These are phyloP conservation scores for Amanita brunnescens DNA, from an alignment of 768 basidiomycete species.

Conservation along the genomic window DNA sequence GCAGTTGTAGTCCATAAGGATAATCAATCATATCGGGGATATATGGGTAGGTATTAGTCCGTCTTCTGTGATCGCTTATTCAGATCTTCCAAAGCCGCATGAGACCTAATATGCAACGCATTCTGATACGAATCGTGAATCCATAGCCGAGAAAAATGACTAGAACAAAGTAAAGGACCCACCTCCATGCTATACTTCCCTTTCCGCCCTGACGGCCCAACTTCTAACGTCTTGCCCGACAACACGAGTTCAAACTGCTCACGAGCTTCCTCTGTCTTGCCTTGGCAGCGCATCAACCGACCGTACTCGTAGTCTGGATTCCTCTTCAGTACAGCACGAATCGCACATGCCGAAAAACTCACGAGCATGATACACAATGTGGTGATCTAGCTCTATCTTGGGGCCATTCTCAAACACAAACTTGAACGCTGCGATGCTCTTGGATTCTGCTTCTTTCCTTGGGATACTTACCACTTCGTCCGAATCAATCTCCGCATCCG, in stretches of 20 bases:
- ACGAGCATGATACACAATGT: constrained; percentile 85
- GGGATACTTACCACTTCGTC: constrained; percentile 25
- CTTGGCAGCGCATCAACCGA: constrained; percentile 63
- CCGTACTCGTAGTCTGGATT: constrained; percentile 79
- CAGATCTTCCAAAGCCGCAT: constrained; percentile 35
- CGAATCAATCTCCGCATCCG: constrained; percentile 46
- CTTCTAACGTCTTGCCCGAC: constrained; percentile 70
- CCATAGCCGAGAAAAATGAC: background rate
- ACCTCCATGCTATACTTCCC: constrained; percentile 80
- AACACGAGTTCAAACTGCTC: constrained; percentile 75
- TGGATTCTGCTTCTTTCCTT: constrained; percentile 43
- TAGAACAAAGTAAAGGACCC: constrained; percentile 13
- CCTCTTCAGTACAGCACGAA: background rate
- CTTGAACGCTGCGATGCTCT: constrained; percentile 50
- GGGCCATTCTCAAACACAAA: constrained; percentile 62
- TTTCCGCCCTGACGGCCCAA: constrained; percentile 49
- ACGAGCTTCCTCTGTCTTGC: constrained; percentile 50
- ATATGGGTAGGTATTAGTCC: too few species aligned
- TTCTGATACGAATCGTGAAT: constrained; percentile 27
- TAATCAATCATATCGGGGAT: too few species aligned
- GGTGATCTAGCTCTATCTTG: constrained; percentile 79
- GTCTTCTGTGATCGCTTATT: background rate
- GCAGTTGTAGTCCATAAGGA: too few species aligned
- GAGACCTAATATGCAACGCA: constrained; percentile 43
- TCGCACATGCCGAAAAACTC: constrained; percentile 23